phyloP scores from a whole-genome alignment of 2,329 filamentous ascomycete species.

The Diaporthe sp. region DNA sequence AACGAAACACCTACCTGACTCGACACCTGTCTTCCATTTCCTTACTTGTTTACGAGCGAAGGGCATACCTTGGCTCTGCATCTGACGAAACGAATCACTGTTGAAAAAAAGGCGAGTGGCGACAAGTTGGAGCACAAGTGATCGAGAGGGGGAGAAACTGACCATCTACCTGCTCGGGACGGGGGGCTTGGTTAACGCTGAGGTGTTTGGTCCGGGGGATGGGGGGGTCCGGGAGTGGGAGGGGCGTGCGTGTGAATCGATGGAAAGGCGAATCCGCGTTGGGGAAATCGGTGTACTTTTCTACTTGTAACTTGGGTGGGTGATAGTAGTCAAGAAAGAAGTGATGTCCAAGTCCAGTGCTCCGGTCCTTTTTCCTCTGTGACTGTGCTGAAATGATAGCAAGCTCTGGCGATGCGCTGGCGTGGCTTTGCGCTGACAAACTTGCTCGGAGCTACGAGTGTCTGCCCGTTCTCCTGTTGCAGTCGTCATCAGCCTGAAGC shows the following conservation, averaged over 20 bases:
- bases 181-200: background rate
- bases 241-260: slow-evolving; percentile 1
- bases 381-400: background rate
- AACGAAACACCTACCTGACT: slow-evolving; percentile 23
- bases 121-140: background rate
- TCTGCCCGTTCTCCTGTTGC: background rate
- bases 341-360: slow-evolving; percentile 10
- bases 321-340: slow-evolving; percentile 22
- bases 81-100: slow-evolving; percentile 27
- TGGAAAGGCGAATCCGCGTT: slow-evolving; percentile 22
- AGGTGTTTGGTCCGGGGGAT: slow-evolving; percentile 7
- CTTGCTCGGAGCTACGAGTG: too few species aligned
- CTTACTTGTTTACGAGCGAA: slow-evolving; percentile 21
- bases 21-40: slow-evolving; percentile 15
- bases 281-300: slow-evolving; percentile 20
- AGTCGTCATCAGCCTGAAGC: background rate
- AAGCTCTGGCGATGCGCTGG: background rate
- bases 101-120: slow-evolving; percentile 20
- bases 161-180: background rate
- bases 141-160: background rate
- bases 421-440: too few species aligned
- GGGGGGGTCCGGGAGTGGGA: background rate
- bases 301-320: slow-evolving; percentile 18
- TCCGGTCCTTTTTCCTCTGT: too few species aligned
- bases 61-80: slow-evolving; percentile 16